phyloP scores from a whole-genome alignment of 2,329 filamentous ascomycete species.

The Xylaria sp. region DNA sequence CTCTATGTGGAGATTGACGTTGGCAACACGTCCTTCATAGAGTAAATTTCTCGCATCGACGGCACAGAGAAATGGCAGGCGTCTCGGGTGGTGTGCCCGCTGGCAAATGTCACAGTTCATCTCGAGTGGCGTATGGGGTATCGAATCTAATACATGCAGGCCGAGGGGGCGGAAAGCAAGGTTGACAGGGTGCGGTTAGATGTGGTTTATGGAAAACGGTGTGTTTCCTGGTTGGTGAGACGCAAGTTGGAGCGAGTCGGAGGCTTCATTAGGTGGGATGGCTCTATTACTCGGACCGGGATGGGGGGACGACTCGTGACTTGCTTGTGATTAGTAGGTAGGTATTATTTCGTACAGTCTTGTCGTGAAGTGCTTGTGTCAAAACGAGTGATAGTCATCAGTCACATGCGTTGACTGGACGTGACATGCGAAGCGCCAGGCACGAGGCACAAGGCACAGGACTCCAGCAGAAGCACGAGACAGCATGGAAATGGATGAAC shows the following conservation, averaged over 20 bases:
- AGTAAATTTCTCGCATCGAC: conserved; percentile 65
- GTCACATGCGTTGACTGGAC: neutral
- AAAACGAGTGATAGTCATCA: neutral
- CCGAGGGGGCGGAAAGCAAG: neutral
- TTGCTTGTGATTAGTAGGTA: neutral
- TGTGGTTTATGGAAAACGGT: conserved; percentile 13
- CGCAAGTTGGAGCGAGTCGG: conserved; percentile 3
- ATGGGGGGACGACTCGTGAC: conserved; percentile 12
- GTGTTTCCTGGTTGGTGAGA: conserved; percentile 2
- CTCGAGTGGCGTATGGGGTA: conserved; percentile 22
- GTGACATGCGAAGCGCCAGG: conserved; percentile 5
- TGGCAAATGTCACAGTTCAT: conserved; percentile 69
- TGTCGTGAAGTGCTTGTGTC: no score
- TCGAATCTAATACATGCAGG: neutral
- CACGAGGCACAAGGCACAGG: neutral
- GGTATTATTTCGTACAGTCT: no score
- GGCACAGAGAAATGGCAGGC: conserved; percentile 60
- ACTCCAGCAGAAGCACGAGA: neutral
- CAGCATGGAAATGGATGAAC: neutral
- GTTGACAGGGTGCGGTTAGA: neutral
- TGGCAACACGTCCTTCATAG: conserved; percentile 59
- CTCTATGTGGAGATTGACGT: conserved; percentile 56
- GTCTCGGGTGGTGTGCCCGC: conserved; percentile 48
- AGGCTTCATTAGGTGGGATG: conserved; percentile 15
- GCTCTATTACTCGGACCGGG: conserved; percentile 13